phyloP scores from a whole-genome alignment of 2,329 filamentous ascomycete genomes.

The Ilyonectria destructans region DNA sequence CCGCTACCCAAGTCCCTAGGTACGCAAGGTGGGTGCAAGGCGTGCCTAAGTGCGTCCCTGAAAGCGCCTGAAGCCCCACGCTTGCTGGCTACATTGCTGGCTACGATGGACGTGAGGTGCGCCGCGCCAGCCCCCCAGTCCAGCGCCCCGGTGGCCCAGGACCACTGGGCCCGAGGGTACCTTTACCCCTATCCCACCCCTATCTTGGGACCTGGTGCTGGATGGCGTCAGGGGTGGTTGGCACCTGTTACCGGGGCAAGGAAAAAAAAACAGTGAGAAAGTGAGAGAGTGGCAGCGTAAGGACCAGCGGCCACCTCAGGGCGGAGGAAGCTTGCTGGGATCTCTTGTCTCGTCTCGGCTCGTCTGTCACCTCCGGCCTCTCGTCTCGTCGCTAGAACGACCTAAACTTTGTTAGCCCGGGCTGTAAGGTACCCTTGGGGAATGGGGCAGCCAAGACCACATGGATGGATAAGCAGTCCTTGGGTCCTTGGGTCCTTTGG shows the following conservation, averaged over 20 bases:
- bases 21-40: conserved; percentile 10
- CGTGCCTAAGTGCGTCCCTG: conserved; percentile 17
- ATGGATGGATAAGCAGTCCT: conserved; percentile 20
- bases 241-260: conserved; percentile 12
- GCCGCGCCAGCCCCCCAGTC: conserved; percentile 17
- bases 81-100: conserved; percentile 2
- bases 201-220: conserved; percentile 41
- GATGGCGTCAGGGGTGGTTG: conserved; percentile 42
- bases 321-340: conserved; percentile 14
- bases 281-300: conserved; percentile 4
- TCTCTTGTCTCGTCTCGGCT: conserved; percentile 26
- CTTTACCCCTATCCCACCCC: conserved; percentile 41
- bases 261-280: conserved; percentile 10
- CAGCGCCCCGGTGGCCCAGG: conserved; percentile 18
- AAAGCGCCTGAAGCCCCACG: conserved; percentile 24
- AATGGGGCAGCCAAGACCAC: conserved; percentile 26
- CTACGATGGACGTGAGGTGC: conserved; percentile 20
- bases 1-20: conserved; percentile 5
- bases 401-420: conserved; percentile 29
- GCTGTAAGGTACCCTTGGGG: conserved; percentile 30
- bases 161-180: conserved; percentile 13
- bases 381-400: conserved; percentile 11
- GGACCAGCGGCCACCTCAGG: not conserved
- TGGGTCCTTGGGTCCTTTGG: conserved; percentile 1
- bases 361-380: conserved; percentile 16